phyloP scores from a whole-genome alignment of 73 alveolate species.

The Blepharisma japonicum region DNA sequence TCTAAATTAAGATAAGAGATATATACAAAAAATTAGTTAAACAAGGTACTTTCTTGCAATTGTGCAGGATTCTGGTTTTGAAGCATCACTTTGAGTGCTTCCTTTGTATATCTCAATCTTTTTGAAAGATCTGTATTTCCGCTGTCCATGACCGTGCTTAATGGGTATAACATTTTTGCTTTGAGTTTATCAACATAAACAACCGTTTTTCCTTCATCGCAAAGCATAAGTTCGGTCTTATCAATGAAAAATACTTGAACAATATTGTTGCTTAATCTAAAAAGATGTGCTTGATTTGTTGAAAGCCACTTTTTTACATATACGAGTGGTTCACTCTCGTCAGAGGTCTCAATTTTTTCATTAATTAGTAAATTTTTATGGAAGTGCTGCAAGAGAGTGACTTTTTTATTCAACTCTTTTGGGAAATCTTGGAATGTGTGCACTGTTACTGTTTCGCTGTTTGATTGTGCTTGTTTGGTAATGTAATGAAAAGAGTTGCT shows the following conservation, averaged over 20 bases:
- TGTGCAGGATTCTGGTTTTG: too few relatives aligned
- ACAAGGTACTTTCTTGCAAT: too few relatives aligned
- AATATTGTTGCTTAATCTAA: slow-evolving; percentile 92
- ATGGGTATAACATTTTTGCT: slow-evolving; percentile 81
- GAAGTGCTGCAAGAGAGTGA: slow-evolving; percentile 49
- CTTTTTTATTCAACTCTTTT: slow-evolving; percentile 49
- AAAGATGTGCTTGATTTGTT: slow-evolving; percentile 94
- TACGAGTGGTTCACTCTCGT: slow-evolving; percentile 11
- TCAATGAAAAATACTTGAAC: slow-evolving; percentile 96
- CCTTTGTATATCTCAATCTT: too few relatives aligned
- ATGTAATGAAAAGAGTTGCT: slow-evolving; percentile 38
- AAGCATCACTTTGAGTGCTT: too few relatives aligned
- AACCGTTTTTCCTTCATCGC: slow-evolving; percentile 91
- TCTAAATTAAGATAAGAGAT: too few relatives aligned
- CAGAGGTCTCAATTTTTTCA: neutral
- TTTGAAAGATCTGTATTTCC: slow-evolving; percentile 82
- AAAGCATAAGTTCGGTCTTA: slow-evolving; percentile 88
- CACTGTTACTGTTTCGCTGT: slow-evolving; percentile 50
- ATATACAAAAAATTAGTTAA: too few relatives aligned
- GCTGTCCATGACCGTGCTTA: slow-evolving; percentile 88
- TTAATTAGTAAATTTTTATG: slow-evolving; percentile 36
- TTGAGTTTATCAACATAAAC: slow-evolving; percentile 94
- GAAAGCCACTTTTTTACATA: slow-evolving; percentile 96
- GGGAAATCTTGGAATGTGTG: slow-evolving; percentile 47
- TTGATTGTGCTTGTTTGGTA: slow-evolving; percentile 48